Evolutionary conservation across 169 alveolate genomes (phyloP).

Genomic region (Perkinsus chesapeaki): DNA sequence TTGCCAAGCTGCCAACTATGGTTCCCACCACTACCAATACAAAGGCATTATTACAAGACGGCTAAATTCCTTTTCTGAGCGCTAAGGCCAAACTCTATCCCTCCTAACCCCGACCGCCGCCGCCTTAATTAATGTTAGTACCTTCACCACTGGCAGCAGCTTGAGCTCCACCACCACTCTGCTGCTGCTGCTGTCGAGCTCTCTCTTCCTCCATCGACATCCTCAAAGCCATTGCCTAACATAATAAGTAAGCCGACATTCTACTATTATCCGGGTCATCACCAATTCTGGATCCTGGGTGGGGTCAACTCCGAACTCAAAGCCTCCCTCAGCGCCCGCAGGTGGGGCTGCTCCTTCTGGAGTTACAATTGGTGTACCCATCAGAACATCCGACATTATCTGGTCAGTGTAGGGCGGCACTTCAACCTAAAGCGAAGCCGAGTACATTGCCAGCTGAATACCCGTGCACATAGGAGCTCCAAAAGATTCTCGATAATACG

Average conservation of each 20-base stretch:
- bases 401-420: neutral
- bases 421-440: neutral
- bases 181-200: neutral
- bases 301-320: slow-evolving; percentile 67
- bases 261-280: neutral
- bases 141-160: neutral
- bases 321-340: slow-evolving; percentile 29
- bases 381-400: slow-evolving; percentile 39
- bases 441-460: no score
- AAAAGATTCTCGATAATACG: neutral
- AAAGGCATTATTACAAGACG: no score
- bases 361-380: slow-evolving; percentile 50
- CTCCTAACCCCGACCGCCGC: no score
- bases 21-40: no score
- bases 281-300: slow-evolving; percentile 66
- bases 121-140: neutral
- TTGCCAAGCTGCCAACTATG: no score
- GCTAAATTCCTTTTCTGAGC: no score
- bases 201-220: slow-evolving; percentile 39
- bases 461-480: neutral
- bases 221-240: slow-evolving; percentile 54
- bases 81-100: no score
- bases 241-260: neutral
- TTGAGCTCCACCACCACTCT: neutral
- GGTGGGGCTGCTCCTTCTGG: slow-evolving; percentile 33